Evolutionary conservation across 2,329 filamentous ascomycete species (phyloP).

Genomic region (Metarhizium sp.): DNA sequence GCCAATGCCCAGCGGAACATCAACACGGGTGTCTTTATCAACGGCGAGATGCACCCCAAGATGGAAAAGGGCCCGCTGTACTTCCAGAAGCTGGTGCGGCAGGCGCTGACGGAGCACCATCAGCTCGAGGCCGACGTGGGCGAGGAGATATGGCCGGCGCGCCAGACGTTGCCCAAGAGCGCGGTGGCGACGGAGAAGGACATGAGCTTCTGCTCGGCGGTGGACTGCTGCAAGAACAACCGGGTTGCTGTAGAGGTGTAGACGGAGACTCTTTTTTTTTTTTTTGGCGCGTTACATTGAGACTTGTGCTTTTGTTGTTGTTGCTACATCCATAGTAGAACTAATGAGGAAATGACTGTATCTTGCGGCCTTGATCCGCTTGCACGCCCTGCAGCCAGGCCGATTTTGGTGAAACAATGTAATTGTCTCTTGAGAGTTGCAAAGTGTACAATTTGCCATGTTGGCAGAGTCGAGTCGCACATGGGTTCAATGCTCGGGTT

Average conservation of each 20-base stretch:
- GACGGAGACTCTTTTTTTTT: not conserved
- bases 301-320: not conserved
- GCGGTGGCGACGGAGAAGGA: slow-evolving; percentile 18
- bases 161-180: slow-evolving; percentile 21
- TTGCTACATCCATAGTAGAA: not conserved
- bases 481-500: no score
- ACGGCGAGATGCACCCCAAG: slow-evolving; percentile 52
- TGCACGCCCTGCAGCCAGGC: no score
- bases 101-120: slow-evolving; percentile 36
- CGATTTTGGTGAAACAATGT: no score
- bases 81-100: slow-evolving; percentile 43
- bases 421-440: no score
- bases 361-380: no score
- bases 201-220: slow-evolving; percentile 22
- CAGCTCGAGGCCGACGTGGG: slow-evolving; percentile 33
- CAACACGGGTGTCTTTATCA: slow-evolving; percentile 51
- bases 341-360: not conserved
- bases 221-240: slow-evolving; percentile 23
- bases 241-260: slow-evolving; percentile 3
- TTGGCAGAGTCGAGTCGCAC: no score
- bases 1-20: slow-evolving; percentile 50
- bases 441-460: no score
- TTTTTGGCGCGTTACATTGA: not conserved
- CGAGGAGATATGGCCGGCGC: slow-evolving; percentile 43
- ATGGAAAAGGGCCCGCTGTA: slow-evolving; percentile 50